phyloP scores from a whole-genome alignment of 176 grass and related monocot species.

The Bothriochloa decipiens region DNA sequence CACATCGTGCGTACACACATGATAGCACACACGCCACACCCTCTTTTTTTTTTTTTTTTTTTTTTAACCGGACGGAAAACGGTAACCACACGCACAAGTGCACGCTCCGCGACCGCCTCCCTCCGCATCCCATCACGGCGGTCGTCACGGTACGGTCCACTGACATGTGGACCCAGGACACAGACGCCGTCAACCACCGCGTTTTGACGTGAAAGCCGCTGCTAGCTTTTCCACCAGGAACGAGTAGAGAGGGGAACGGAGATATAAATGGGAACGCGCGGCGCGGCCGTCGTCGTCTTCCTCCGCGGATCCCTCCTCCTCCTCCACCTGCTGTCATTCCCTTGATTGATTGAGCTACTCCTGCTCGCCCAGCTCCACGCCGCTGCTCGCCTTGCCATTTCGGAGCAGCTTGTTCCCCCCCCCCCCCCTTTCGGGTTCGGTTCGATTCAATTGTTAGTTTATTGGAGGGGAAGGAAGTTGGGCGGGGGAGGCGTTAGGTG shows the following conservation, averaged over 20 bases:
- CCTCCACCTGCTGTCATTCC: not conserved
- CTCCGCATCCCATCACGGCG: not conserved
- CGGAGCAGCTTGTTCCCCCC: not conserved
- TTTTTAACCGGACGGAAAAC: too few species aligned
- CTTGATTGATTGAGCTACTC: not conserved
- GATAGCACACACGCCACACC: too few species aligned
- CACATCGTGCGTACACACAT: too few species aligned
- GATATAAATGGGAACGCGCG: not conserved
- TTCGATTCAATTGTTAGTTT: not conserved
- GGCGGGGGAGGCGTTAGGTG: not conserved
- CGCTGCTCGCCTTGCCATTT: not conserved
- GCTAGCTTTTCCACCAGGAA: not conserved
- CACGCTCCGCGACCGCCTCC: too few species aligned
- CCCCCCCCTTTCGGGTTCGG: not conserved
- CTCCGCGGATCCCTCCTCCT: not conserved
- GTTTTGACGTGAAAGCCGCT: not conserved
- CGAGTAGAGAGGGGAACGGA: fast-evolving
- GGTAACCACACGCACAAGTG: too few species aligned
- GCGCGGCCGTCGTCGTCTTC: not conserved
- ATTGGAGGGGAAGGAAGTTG: not conserved
- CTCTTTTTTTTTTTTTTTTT: too few species aligned
- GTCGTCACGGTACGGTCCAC: not conserved
- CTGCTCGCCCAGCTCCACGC: not conserved
- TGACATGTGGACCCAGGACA: not conserved
- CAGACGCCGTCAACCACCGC: not conserved